These are phyloP conservation scores for Pleochaeta shiraiana DNA, from an alignment of 2,329 filamentous ascomycete species.

Conservation along the genomic window DNA sequence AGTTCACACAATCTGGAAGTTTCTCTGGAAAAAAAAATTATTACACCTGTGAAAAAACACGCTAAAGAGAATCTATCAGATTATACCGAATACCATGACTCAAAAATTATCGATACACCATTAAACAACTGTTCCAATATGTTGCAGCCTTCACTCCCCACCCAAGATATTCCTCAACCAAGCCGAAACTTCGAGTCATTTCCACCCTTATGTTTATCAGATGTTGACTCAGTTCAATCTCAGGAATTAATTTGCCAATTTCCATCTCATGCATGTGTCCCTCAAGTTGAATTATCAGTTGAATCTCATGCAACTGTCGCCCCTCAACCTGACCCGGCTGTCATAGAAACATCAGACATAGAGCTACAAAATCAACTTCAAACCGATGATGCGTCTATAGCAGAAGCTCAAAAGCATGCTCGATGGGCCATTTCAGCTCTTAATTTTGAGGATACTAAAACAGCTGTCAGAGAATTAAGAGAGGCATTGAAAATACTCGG, in stretches of 20 bases:
- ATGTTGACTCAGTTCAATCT: constrained; percentile 6
- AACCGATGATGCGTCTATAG: constrained; percentile 47
- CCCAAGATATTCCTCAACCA: background rate
- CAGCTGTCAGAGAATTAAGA: constrained; percentile 66
- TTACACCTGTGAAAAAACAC: too few species aligned
- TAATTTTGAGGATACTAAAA: constrained; percentile 89
- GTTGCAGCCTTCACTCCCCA: too few species aligned
- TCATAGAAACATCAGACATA: constrained; percentile 3
- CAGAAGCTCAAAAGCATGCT: constrained; percentile 79
- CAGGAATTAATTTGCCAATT: constrained; percentile 3
- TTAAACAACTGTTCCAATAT: too few species aligned
- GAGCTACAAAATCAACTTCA: constrained; percentile 22
- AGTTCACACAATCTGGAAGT: too few species aligned
- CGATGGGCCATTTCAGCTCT: constrained; percentile 93
- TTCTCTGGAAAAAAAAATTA: too few species aligned
- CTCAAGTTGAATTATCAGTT: too few species aligned
- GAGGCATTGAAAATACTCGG: constrained; percentile 35
- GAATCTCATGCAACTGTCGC: too few species aligned
- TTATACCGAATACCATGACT: too few species aligned
- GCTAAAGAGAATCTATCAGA: too few species aligned
- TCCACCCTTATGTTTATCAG: constrained; percentile 13
- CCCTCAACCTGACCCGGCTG: background rate
- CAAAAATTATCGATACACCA: too few species aligned
- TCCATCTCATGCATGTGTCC: too few species aligned
- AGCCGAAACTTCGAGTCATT: constrained; percentile 11